A percentile compares a stretch with the other conserved stretches of the same genome.
Evolutionary conservation across 2,329 filamentous ascomycete genomes (phyloP).

Genomic region (Plectosphaerella cucumerina): DNA sequence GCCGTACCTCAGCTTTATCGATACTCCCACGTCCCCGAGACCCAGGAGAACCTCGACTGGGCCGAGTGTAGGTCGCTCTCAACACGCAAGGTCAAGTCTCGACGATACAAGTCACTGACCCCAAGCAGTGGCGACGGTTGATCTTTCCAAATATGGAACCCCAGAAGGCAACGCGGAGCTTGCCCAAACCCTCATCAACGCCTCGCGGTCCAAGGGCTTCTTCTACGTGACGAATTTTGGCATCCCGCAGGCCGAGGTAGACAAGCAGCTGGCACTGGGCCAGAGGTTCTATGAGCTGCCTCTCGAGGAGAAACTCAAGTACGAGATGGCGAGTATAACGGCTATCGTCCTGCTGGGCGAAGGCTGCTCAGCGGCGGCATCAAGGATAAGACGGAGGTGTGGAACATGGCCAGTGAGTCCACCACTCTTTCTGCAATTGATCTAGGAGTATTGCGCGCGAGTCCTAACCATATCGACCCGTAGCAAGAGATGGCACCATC

Average conservation of each 20-base stretch:
- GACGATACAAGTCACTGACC: not conserved
- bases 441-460: not conserved
- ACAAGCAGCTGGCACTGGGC: conserved; percentile 55
- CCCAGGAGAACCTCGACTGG: conserved; percentile 30
- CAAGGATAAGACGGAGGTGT: conserved; percentile 30
- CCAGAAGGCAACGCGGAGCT: conserved; percentile 20
- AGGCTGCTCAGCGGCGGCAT: conserved; percentile 27
- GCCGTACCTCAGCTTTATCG: conserved; percentile 22
- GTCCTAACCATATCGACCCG: not conserved
- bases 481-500: conserved; percentile 23
- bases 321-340: conserved; percentile 49
- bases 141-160: conserved; percentile 25
- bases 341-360: conserved; percentile 43
- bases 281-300: conserved; percentile 49
- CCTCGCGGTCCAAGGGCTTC: conserved; percentile 34
- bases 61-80: conserved; percentile 23
- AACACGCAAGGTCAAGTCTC: too few relatives aligned
- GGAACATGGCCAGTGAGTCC: conserved; percentile 29
- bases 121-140: conserved; percentile 30
- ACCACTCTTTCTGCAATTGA: too few relatives aligned
- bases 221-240: conserved; percentile 61
- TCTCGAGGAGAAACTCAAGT: conserved; percentile 55
- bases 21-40: conserved; percentile 30
- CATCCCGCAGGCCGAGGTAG: conserved; percentile 51
- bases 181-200: conserved; percentile 20